Evolutionary conservation across 1,284 basidiomycete genomes (phyloP).

Genomic region (Malassezia brasiliensis): DNA sequence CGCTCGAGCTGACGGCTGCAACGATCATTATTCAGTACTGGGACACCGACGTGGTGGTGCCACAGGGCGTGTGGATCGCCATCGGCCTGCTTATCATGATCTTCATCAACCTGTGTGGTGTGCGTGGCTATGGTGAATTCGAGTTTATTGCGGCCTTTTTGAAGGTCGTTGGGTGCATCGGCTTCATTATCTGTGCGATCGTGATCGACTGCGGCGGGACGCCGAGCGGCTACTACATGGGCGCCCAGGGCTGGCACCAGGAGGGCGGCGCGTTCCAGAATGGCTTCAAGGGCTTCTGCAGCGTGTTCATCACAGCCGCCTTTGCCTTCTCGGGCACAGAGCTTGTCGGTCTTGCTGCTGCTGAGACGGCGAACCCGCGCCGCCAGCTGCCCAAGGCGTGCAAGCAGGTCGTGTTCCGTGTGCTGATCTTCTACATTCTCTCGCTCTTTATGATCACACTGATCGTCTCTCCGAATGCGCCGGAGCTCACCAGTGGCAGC

Average conservation of each 20-base stretch:
- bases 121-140: conserved; percentile 42
- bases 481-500: conserved; percentile 23
- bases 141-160: conserved; percentile 37
- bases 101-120: conserved; percentile 43
- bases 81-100: conserved; percentile 32
- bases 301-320: conserved; percentile 27
- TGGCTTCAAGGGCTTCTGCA: conserved; percentile 33
- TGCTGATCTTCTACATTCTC: conserved; percentile 52
- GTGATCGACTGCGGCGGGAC: conserved; percentile 42
- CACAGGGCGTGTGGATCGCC: conserved; percentile 35
- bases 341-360: conserved; percentile 60
- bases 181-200: conserved; percentile 42
- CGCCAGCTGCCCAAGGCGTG: conserved; percentile 51
- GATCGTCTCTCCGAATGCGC: conserved; percentile 45
- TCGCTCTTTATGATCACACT: conserved; percentile 57
- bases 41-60: conserved; percentile 27
- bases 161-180: conserved; percentile 42
- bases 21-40: conserved; percentile 40
- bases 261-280: conserved; percentile 43
- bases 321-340: conserved; percentile 34
- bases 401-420: conserved; percentile 50
- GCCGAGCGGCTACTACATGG: conserved; percentile 24
- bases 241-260: conserved; percentile 22
- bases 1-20: conserved; percentile 40
- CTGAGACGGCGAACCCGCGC: conserved; percentile 54